A percentile compares a stretch with the other conserved stretches of the same genome.
Conservation (phyloP, 106 monocot species). For the Dioscorea dumetorum region DNA sequence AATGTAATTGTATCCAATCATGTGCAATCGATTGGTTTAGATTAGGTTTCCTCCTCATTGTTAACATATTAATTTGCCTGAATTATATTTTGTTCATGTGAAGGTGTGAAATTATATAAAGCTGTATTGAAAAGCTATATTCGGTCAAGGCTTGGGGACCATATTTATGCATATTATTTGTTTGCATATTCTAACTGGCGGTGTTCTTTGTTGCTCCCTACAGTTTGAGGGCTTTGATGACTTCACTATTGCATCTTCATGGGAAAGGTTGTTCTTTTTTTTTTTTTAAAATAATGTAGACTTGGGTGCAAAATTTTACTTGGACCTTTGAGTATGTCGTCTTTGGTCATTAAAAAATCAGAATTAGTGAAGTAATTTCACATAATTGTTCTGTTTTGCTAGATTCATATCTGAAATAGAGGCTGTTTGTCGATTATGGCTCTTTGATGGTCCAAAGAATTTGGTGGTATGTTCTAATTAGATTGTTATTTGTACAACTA, state of each 20-base stretch:
- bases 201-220: not conserved
- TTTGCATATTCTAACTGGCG: too few species aligned
- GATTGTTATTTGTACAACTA: not conserved
- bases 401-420: constrained; percentile 98
- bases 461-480: constrained; percentile 47
- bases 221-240: constrained; percentile 96
- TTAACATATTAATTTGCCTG: too few species aligned
- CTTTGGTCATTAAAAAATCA: not conserved
- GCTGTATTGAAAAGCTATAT: too few species aligned
- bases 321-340: not conserved
- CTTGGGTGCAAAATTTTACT: not conserved
- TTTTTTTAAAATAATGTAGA: not conserved
- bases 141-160: too few species aligned
- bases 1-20: too few species aligned
- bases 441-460: constrained; percentile 79
- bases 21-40: too few species aligned
- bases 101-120: too few species aligned
- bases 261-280: constrained; percentile 67
- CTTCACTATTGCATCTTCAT: constrained; percentile 95
- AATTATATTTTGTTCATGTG: too few species aligned
- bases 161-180: too few species aligned
- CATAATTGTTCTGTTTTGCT: constrained; percentile 7
- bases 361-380: not conserved
- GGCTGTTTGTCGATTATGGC: constrained; percentile 74
- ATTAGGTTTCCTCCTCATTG: too few species aligned